Evolutionary conservation across 2,329 filamentous ascomycete genomes (phyloP).

Genomic region (Basipetospora sp.): DNA sequence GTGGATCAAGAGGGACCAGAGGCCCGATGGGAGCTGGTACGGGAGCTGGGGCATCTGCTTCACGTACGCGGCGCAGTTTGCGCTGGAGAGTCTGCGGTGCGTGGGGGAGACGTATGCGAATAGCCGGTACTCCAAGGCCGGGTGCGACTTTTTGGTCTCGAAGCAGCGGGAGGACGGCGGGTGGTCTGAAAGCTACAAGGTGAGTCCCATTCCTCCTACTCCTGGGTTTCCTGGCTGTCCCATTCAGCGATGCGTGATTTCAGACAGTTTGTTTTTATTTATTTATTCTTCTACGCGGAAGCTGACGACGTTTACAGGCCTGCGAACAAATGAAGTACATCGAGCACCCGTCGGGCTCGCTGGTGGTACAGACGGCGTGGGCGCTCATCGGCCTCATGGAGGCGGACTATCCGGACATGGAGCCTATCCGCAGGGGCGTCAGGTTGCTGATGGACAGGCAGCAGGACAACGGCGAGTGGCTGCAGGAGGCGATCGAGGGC

Average conservation of each 20-base stretch:
- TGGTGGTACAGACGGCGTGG: slow-evolving; percentile 93
- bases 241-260: too few relatives aligned
- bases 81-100: slow-evolving; percentile 68
- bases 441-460: slow-evolving; percentile 74
- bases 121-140: slow-evolving; percentile 54
- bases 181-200: slow-evolving; percentile 88
- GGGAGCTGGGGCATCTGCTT: slow-evolving; percentile 97
- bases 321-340: slow-evolving; percentile 64
- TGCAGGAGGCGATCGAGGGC: slow-evolving; percentile 88
- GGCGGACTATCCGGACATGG: slow-evolving; percentile 62
- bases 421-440: slow-evolving; percentile 58
- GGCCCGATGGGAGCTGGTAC: slow-evolving; percentile 84
- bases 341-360: slow-evolving; percentile 60
- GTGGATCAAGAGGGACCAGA: slow-evolving; percentile 72
- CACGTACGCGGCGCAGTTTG: slow-evolving; percentile 94
- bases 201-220: slow-evolving; percentile 17
- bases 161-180: slow-evolving; percentile 81
- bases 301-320: too few relatives aligned
- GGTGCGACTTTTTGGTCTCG: slow-evolving; percentile 72
- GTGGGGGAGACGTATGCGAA: slow-evolving; percentile 71
- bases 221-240: too few relatives aligned
- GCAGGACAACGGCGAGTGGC: slow-evolving; percentile 80
- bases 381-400: slow-evolving; percentile 69
- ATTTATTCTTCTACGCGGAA: too few relatives aligned
- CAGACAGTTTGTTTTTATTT: too few relatives aligned